These are phyloP conservation scores for Rhodomyrtus psidioides DNA, from an alignment of 441 rosid genomes.

Conservation along the genomic window DNA sequence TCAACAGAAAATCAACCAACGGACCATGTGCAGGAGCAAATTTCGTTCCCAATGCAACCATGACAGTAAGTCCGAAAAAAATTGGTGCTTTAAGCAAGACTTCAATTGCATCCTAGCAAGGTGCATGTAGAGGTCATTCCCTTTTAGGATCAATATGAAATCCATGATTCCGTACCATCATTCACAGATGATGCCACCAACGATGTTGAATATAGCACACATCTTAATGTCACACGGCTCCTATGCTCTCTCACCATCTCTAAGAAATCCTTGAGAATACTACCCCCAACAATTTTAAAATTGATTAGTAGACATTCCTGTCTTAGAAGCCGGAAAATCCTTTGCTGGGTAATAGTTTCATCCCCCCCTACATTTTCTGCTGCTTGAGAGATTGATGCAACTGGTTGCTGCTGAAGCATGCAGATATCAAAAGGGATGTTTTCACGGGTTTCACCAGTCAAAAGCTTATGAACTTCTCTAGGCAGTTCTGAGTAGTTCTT, in stretches of 20 bases:
- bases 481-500: conserved; percentile 54
- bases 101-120: conserved; percentile 62
- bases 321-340: conserved; percentile 46
- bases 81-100: conserved; percentile 70
- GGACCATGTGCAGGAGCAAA: conserved; percentile 85
- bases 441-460: conserved; percentile 33
- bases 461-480: conserved; percentile 35
- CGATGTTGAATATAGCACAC: conserved; percentile 69
- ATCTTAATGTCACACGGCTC: conserved; percentile 40
- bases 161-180: conserved; percentile 17
- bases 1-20: conserved; percentile 60
- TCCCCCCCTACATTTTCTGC: conserved; percentile 35
- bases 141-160: conserved; percentile 13
- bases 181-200: conserved; percentile 30
- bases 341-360: conserved; percentile 42
- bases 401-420: conserved; percentile 48
- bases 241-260: conserved; percentile 32
- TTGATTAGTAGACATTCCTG: conserved; percentile 67
- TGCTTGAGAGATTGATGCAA: conserved; percentile 73
- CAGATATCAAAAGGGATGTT: conserved; percentile 55
- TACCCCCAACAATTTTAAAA: conserved; percentile 47
- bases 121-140: conserved; percentile 20
- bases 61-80: conserved; percentile 61
- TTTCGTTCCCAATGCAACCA: conserved; percentile 90
- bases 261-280: conserved; percentile 43